phyloP scores from a whole-genome alignment of 139 green algal species.

The Chlorella sp. region DNA sequence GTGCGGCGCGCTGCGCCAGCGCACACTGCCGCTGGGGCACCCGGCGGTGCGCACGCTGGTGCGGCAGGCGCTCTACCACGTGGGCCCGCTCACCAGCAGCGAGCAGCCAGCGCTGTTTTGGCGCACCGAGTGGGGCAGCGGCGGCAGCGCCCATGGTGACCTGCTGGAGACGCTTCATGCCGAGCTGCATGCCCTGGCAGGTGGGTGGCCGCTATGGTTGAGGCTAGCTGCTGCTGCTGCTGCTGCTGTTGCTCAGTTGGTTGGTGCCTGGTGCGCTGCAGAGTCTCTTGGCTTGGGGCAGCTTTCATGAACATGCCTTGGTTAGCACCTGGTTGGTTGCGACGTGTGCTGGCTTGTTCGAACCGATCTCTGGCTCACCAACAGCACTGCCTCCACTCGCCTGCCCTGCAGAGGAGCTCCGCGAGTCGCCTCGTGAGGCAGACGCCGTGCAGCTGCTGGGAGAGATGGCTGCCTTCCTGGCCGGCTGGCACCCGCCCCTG shows the following conservation, averaged over 20 bases:
- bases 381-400: too few relatives aligned
- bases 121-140: conserved; percentile 25
- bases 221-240: too few relatives aligned
- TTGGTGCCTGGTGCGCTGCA: too few relatives aligned
- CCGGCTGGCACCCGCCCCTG: conserved; percentile 4
- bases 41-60: conserved; percentile 44
- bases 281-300: too few relatives aligned
- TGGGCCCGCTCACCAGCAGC: conserved; percentile 25
- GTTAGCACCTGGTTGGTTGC: too few relatives aligned
- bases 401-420: conserved; percentile 30
- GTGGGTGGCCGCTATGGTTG: background rate
- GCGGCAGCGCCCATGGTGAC: background rate
- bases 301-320: too few relatives aligned
- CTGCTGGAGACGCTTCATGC: conserved; percentile 19
- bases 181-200: conserved; percentile 35
- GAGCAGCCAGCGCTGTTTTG: conserved; percentile 25
- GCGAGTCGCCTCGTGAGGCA: conserved; percentile 30
- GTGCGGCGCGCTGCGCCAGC: conserved; percentile 32
- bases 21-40: conserved; percentile 35
- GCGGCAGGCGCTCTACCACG: conserved; percentile 51
- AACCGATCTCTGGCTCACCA: too few relatives aligned
- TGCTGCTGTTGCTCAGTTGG: too few relatives aligned
- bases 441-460: conserved; percentile 51
- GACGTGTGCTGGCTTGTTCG: too few relatives aligned
- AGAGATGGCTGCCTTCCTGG: conserved; percentile 49